Conservation (phyloP, 164 flowering plant genomes). For the Cinnamomum micranthum region DNA sequence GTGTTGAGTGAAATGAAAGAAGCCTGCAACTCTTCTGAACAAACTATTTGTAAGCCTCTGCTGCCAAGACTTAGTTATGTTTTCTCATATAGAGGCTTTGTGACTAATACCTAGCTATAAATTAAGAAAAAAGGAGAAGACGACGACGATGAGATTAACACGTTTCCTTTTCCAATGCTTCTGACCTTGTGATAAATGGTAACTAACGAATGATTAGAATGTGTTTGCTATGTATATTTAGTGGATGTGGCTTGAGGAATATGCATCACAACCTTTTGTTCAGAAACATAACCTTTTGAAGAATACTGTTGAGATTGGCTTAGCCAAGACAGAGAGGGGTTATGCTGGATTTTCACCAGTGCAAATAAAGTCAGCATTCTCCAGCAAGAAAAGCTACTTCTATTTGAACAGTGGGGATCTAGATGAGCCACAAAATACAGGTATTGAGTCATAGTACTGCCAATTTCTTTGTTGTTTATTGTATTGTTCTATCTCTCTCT, state of each 20-base stretch:
- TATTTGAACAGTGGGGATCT: constrained; percentile 33
- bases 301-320: constrained; percentile 36
- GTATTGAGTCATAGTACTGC: background rate
- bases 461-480: background rate
- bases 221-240: constrained; percentile 19
- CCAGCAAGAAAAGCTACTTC: constrained; percentile 12
- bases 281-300: constrained; percentile 30
- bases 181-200: background rate
- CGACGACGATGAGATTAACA: background rate
- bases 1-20: background rate
- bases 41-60: background rate
- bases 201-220: background rate
- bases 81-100: background rate
- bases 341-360: constrained; percentile 48
- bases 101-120: background rate
- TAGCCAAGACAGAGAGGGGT: constrained; percentile 24
- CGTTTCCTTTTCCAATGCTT: background rate
- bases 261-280: constrained; percentile 45
- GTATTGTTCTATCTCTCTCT: background rate
- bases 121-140: background rate
- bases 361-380: constrained; percentile 17
- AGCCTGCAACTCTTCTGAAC: background rate
- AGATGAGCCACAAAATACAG: constrained; percentile 1
- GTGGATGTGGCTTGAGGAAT: constrained; percentile 84
- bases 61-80: background rate